Conservation (phyloP, 768 basidiomycete genomes). For the Terana coerulea region DNA sequence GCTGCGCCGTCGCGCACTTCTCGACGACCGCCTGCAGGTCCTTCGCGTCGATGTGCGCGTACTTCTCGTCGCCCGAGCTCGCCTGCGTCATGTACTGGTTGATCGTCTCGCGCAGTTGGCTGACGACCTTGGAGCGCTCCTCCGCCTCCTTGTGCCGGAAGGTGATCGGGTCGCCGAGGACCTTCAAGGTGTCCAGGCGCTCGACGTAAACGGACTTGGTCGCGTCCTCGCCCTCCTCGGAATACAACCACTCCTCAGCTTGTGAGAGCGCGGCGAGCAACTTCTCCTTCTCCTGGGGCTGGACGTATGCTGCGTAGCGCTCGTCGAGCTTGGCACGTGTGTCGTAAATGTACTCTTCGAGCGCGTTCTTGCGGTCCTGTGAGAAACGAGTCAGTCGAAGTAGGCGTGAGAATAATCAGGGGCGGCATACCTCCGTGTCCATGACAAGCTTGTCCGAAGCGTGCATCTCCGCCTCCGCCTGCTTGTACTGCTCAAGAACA, state of each 20-base stretch:
- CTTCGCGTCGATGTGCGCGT: constrained; percentile 85
- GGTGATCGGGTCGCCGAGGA: constrained; percentile 81
- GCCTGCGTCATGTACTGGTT: constrained; percentile 85
- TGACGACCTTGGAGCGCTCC: constrained; percentile 67
- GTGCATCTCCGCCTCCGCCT: constrained; percentile 87
- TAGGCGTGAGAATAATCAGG: not conserved
- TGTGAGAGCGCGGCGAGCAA: constrained; percentile 67
- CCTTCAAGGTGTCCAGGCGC: constrained; percentile 80
- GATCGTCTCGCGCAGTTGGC: constrained; percentile 81
- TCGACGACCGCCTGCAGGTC: constrained; percentile 86
- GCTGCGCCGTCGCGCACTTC: constrained; percentile 82
- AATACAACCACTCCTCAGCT: constrained; percentile 97
- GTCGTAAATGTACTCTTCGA: constrained; percentile 99
- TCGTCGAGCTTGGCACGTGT: constrained; percentile 90
- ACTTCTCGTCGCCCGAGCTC: constrained; percentile 80
- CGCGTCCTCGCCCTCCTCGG: constrained; percentile 94
- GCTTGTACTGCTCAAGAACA: constrained; percentile 60
- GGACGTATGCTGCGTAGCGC: constrained; percentile 74
- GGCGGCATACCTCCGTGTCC: constrained; percentile 83
- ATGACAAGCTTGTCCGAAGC: constrained; percentile 91
- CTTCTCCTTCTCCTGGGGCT: constrained; percentile 67
- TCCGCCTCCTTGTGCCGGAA: constrained; percentile 82
- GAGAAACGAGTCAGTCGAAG: constrained; percentile 9
- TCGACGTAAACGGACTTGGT: constrained; percentile 91
- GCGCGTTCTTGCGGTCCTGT: constrained; percentile 97